phyloP scores from a whole-genome alignment of 371 early-diverging fungal genomes.

The Zychaea mexicana region DNA sequence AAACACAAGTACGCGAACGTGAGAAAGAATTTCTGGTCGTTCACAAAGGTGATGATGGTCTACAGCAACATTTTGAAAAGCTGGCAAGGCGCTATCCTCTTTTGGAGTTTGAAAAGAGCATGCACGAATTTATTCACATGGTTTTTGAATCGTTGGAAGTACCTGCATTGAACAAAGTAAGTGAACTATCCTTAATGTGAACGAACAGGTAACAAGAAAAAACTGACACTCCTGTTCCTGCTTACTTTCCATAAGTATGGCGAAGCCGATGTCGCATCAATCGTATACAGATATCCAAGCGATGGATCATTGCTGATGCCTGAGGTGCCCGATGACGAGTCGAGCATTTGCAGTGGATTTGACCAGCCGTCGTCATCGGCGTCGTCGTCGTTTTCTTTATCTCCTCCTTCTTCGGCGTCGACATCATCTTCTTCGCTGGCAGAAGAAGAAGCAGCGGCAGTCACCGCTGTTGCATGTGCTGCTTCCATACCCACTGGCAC shows the following conservation, averaged over 20 bases:
- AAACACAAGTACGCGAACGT: slow-evolving; percentile 47
- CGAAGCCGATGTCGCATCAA: slow-evolving; percentile 12
- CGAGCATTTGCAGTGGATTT: neutral
- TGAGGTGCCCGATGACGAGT: slow-evolving; percentile 18
- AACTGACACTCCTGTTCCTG: too few relatives aligned
- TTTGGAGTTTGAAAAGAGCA: slow-evolving; percentile 45
- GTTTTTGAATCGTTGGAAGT: slow-evolving; percentile 41
- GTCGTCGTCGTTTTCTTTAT: too few relatives aligned
- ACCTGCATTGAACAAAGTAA: slow-evolving; percentile 49
- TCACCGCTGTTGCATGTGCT: neutral
- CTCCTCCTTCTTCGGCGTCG: neutral
- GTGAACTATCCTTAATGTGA: slow-evolving; percentile 12
- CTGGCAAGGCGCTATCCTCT: slow-evolving; percentile 56
- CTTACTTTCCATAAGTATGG: neutral
- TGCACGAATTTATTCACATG: slow-evolving; percentile 51
- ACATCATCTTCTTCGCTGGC: neutral
- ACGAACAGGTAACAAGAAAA: too few relatives aligned
- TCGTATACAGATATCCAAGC: slow-evolving; percentile 47
- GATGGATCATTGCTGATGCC: slow-evolving; percentile 44
- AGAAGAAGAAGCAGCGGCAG: neutral
- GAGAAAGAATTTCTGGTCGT: slow-evolving; percentile 54
- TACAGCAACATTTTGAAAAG: slow-evolving; percentile 49
- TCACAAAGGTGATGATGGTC: slow-evolving; percentile 29
- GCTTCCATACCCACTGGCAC: neutral
- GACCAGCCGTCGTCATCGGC: neutral